Evolutionary conservation across 2,329 filamentous ascomycete species (phyloP).

Genomic region (Cladophialophora yegresii): DNA sequence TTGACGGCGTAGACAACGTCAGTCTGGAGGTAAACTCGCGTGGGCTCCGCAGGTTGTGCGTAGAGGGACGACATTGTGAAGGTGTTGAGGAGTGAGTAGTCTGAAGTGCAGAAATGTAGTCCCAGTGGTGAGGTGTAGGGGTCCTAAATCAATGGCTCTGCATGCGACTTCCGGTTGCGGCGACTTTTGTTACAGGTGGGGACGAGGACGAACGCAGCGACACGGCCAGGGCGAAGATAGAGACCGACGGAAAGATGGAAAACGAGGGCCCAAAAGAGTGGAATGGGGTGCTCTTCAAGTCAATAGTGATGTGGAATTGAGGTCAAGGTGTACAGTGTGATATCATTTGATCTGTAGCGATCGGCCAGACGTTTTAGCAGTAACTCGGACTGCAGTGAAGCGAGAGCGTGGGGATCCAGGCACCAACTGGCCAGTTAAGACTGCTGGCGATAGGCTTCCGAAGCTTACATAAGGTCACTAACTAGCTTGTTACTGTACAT

Average conservation of each 20-base stretch:
- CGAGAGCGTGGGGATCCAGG: neutral
- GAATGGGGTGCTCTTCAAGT: neutral
- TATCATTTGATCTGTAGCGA: neutral
- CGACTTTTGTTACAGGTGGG: constrained; percentile 16
- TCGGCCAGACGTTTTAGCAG: neutral
- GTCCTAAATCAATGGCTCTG: constrained; percentile 26
- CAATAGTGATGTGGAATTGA: neutral
- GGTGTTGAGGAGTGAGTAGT: neutral
- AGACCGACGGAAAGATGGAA: neutral
- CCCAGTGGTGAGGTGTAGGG: constrained; percentile 4
- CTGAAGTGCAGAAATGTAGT: neutral
- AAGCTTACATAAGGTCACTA: constrained; percentile 17
- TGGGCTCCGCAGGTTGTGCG: constrained; percentile 64
- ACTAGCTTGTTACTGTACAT: neutral
- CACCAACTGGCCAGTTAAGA: constrained; percentile 3
- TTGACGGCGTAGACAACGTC: constrained; percentile 86
- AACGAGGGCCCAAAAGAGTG: neutral
- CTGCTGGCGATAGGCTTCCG: neutral
- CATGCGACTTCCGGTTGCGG: constrained; percentile 26
- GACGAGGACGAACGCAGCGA: neutral
- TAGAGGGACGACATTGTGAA: constrained; percentile 50
- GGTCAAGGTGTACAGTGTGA: neutral
- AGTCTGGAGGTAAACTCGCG: constrained; percentile 78
- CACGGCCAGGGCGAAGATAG: neutral
- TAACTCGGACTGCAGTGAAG: neutral